Percentiles rank a stretch among this genome's conserved stretches.
These are phyloP conservation scores for Mercurialis annua DNA, from an alignment of 345 rosid genomes.

Conservation along the genomic window DNA sequence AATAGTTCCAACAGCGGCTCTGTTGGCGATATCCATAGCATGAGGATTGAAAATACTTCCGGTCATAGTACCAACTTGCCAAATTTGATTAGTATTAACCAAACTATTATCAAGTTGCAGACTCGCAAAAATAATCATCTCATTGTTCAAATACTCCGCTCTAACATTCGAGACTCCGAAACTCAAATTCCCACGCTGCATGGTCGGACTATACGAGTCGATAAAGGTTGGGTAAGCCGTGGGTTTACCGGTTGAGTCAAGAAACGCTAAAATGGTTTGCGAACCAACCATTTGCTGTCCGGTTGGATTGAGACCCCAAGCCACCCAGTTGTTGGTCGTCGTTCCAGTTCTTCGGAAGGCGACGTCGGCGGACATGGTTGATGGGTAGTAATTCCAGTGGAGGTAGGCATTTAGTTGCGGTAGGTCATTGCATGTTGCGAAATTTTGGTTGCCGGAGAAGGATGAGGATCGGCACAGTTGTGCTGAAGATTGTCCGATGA, in stretches of 20 bases:
- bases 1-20: not conserved
- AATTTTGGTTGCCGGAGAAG: not conserved
- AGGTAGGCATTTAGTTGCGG: not conserved
- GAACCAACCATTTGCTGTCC: not conserved
- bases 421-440: not conserved
- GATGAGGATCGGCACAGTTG: not conserved
- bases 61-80: not conserved
- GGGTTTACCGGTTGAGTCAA: not conserved
- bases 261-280: not conserved
- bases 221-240: not conserved
- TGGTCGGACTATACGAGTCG: not conserved
- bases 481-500: too few relatives aligned
- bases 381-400: not conserved
- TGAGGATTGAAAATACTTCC: not conserved
- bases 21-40: not conserved
- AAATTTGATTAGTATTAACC: not conserved
- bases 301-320: not conserved
- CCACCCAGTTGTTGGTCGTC: not conserved
- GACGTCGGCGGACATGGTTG: not conserved
- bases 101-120: not conserved
- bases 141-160: not conserved
- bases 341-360: conserved; percentile 8
- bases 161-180: not conserved
- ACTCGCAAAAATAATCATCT: not conserved
- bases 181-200: not conserved